Evolutionary conservation across 75 land plant genomes (phyloP).

Genomic region (Chamaecyparis obtusa): DNA sequence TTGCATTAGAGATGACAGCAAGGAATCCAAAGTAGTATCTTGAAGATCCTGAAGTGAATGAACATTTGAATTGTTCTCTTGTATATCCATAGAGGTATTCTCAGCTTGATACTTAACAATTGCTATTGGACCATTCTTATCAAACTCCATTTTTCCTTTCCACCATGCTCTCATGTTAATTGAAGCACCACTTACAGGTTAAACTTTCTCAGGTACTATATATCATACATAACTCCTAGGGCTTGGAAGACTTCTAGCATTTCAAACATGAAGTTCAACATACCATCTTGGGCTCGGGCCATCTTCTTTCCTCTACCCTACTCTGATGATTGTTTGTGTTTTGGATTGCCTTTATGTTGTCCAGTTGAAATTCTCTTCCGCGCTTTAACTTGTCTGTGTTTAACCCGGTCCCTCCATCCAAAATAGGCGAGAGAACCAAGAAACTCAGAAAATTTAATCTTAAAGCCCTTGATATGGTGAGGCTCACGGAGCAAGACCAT

Average conservation of each 20-base stretch:
- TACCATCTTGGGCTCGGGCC: constrained; percentile 84
- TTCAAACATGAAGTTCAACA: constrained; percentile 78
- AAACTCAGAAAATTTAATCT: neutral
- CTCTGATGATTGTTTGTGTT: constrained; percentile 56
- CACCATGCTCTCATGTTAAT: constrained; percentile 85
- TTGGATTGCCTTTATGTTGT: constrained; percentile 48
- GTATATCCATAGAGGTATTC: constrained; percentile 17
- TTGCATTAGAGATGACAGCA: constrained; percentile 76
- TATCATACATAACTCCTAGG: constrained; percentile 75
- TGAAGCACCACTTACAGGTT: constrained; percentile 77
- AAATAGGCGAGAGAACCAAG: neutral
- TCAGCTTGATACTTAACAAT: constrained; percentile 69
- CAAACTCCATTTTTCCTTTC: constrained; percentile 82
- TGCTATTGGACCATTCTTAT: constrained; percentile 75
- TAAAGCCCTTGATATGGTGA: neutral
- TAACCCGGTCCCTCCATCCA: constrained; percentile 80
- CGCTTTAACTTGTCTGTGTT: constrained; percentile 78
- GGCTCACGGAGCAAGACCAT: neutral
- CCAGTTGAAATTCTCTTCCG: constrained; percentile 53
- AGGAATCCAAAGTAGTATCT: constrained; percentile 73
- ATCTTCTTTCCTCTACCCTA: constrained; percentile 75
- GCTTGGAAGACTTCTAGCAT: constrained; percentile 85
- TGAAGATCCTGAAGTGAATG: constrained; percentile 68
- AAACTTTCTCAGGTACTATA: constrained; percentile 81
- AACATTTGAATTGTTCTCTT: constrained; percentile 11